Evolutionary conservation across 2,329 filamentous ascomycete genomes (phyloP).

Genomic region (Cryphonectria radicalis): DNA sequence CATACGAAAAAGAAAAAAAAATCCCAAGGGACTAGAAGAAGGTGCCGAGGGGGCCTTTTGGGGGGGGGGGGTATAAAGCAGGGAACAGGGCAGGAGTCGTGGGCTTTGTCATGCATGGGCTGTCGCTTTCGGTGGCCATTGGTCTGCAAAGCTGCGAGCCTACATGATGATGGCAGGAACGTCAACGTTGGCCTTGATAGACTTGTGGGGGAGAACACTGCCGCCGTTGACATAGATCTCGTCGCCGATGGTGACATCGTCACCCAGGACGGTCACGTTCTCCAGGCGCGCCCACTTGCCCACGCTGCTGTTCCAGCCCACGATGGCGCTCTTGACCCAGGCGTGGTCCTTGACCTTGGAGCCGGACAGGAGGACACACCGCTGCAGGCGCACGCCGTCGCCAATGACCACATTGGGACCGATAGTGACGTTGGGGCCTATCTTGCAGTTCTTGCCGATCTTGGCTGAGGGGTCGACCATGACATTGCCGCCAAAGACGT

Average conservation of each 20-base stretch:
- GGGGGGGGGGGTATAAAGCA: constrained; percentile 24
- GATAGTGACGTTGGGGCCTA: constrained; percentile 95
- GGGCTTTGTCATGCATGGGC: background rate
- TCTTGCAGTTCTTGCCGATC: constrained; percentile 98
- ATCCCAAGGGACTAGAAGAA: background rate
- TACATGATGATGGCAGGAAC: constrained; percentile 72
- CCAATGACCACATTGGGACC: constrained; percentile 90
- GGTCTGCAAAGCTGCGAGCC: constrained; percentile 31
- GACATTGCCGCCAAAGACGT: constrained; percentile 91
- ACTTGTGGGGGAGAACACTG: constrained; percentile 95
- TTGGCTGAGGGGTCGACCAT: constrained; percentile 92
- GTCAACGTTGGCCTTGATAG: constrained; percentile 97
- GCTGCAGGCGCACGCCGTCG: constrained; percentile 91
- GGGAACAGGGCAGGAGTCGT: background rate
- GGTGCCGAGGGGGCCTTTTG: background rate
- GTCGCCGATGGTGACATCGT: constrained; percentile 96
- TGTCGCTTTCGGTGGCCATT: background rate
- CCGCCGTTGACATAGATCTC: constrained; percentile 99
- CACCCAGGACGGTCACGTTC: constrained; percentile 96
- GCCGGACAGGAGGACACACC: constrained; percentile 85
- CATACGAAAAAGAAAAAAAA: constrained; percentile 14
- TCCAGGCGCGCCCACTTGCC: constrained; percentile 95
- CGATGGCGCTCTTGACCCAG: constrained; percentile 98
- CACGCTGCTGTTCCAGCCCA: constrained; percentile 96
- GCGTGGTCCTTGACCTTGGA: constrained; percentile 98